A percentile compares a stretch with the other conserved stretches of the same genome.
phyloP scores from a whole-genome alignment of 2,329 filamentous ascomycete species.

The Metarhizium rileyi region DNA sequence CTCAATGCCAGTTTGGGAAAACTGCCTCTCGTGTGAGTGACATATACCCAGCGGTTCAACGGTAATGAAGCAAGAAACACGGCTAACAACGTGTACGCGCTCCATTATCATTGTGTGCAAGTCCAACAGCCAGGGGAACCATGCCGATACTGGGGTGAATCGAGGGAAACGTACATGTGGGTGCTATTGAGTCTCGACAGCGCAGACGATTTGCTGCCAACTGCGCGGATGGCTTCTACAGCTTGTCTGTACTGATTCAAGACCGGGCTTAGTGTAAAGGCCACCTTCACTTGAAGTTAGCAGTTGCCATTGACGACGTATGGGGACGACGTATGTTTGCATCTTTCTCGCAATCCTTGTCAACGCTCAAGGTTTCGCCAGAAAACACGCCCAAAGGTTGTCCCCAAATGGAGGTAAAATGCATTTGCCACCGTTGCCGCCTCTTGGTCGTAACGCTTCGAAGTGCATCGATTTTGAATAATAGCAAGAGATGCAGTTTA shows the following conservation, averaged over 20 bases:
- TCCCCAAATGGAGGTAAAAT: background rate
- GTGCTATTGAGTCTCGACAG: background rate
- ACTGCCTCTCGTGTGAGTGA: background rate
- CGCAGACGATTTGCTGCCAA: background rate
- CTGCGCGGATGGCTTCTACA: background rate
- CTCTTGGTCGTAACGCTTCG: too few species aligned
- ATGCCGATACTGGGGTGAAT: background rate
- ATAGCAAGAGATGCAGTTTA: too few species aligned
- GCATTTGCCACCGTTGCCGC: background rate
- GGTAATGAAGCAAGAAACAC: background rate
- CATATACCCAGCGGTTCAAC: background rate
- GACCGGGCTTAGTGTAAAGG: background rate
- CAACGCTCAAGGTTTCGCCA: too few species aligned
- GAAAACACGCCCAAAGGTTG: too few species aligned
- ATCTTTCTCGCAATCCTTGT: too few species aligned
- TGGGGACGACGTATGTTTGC: too few species aligned
- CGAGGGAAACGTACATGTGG: background rate
- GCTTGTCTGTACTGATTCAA: background rate
- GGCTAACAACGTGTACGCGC: background rate
- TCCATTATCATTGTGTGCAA: background rate
- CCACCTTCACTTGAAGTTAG: background rate
- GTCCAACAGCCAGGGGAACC: background rate
- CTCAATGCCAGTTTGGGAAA: background rate
- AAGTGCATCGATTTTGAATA: too few species aligned
- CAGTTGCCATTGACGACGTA: background rate